phyloP scores from a whole-genome alignment of 352 stramenopile genomes.

The Phytophthora pseudosyringae region DNA sequence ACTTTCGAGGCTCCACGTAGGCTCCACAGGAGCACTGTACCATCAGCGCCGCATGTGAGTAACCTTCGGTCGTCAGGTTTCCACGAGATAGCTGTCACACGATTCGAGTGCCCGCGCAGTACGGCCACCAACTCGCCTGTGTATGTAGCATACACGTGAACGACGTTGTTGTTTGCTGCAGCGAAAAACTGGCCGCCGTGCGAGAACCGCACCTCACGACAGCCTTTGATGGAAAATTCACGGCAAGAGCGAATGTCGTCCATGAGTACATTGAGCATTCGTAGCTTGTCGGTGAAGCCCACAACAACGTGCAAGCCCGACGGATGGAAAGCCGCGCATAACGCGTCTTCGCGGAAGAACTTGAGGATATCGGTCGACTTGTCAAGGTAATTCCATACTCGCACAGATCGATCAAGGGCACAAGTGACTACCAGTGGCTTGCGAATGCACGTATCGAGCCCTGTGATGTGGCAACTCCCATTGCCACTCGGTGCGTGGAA shows the following conservation, averaged over 20 bases:
- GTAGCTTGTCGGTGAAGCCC: slow-evolving; percentile 94
- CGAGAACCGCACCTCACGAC: slow-evolving; percentile 91
- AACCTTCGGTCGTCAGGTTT: slow-evolving; percentile 81
- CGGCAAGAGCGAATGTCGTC: slow-evolving; percentile 92
- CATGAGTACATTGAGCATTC: slow-evolving; percentile 95
- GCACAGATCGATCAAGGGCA: slow-evolving; percentile 90
- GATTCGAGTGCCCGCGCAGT: slow-evolving; percentile 83
- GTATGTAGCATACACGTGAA: slow-evolving; percentile 88
- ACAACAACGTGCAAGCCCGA: slow-evolving; percentile 90
- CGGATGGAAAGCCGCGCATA: slow-evolving; percentile 92
- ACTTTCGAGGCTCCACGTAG: slow-evolving; percentile 75
- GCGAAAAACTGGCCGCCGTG: slow-evolving; percentile 93
- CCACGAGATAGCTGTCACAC: slow-evolving; percentile 82
- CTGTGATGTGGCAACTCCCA: slow-evolving; percentile 83
- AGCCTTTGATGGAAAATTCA: slow-evolving; percentile 93
- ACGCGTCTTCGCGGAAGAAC: slow-evolving; percentile 91
- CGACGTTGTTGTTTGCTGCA: slow-evolving; percentile 87
- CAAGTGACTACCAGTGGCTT: slow-evolving; percentile 93
- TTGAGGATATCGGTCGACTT: slow-evolving; percentile 93
- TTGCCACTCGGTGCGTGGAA: slow-evolving; percentile 84
- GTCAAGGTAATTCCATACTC: slow-evolving; percentile 95
- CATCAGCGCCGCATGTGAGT: slow-evolving; percentile 78
- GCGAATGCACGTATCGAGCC: slow-evolving; percentile 92
- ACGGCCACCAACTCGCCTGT: slow-evolving; percentile 75
- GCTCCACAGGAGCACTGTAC: slow-evolving; percentile 82